These are phyloP conservation scores for Capniomyces stellatus DNA, from an alignment of 371 early-diverging fungal genomes.

Conservation along the genomic window DNA sequence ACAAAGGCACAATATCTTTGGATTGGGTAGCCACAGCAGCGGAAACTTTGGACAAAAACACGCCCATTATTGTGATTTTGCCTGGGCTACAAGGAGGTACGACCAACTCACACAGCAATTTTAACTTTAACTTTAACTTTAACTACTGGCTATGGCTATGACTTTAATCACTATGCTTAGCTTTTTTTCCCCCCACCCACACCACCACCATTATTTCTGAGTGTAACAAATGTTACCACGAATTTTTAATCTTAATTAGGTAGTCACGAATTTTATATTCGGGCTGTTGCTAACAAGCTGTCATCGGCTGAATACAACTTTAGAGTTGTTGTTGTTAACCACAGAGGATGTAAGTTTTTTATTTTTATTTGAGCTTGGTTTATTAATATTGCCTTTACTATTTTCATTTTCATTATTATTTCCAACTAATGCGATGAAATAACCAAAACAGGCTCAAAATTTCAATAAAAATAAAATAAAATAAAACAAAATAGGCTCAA, in stretches of 20 bases:
- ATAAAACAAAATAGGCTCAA: not conserved
- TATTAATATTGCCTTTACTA: no score
- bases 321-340: conserved; percentile 69
- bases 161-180: no score
- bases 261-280: conserved; percentile 69
- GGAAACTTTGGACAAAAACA: conserved; percentile 30
- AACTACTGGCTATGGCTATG: no score
- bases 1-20: conserved; percentile 70
- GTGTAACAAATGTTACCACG: no score
- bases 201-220: no score
- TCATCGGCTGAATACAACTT: conserved; percentile 33
- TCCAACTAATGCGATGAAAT: not conserved
- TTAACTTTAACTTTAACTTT: no score
- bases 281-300: conserved; percentile 42
- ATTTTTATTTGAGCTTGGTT: no score
- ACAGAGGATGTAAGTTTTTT: conserved; percentile 75
- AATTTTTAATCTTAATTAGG: no score
- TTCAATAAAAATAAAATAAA: not conserved
- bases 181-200: no score
- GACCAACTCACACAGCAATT: no score
- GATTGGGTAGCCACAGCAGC: conserved; percentile 60
- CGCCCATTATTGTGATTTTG: conserved; percentile 52
- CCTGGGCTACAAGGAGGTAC: conserved; percentile 81
- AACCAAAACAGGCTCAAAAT: not conserved
- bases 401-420: not conserved